These are phyloP conservation scores for Cephaloascus albidus DNA, from an alignment of 805 yeast species.

Conservation along the genomic window DNA sequence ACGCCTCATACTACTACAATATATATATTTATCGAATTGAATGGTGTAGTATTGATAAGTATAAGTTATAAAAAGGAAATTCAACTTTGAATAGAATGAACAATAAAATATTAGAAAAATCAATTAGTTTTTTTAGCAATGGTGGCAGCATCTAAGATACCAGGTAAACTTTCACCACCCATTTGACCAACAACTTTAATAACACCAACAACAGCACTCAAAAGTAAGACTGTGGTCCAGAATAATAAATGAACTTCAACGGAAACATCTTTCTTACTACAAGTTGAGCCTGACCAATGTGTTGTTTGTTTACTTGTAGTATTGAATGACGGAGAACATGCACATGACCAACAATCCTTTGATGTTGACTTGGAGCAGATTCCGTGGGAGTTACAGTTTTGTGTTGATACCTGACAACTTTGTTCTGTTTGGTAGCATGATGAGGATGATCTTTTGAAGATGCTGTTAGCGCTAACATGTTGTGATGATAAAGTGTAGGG, in stretches of 20 bases:
- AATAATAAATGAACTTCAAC: constrained; percentile 58
- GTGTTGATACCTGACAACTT: constrained; percentile 35
- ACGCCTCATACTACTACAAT: too few relatives aligned
- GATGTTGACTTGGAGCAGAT: constrained; percentile 26
- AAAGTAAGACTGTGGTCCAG: constrained; percentile 50
- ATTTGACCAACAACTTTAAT: constrained; percentile 41
- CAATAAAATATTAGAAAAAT: not conserved
- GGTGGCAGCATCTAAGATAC: constrained; percentile 56
- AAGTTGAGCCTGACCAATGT: constrained; percentile 48
- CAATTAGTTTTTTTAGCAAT: constrained; percentile 23
- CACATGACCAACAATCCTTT: constrained; percentile 39
- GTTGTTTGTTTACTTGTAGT: constrained; percentile 34
- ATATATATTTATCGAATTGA: too few relatives aligned
- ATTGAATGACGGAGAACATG: constrained; percentile 35
- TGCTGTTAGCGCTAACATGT: not conserved
- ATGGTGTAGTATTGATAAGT: too few relatives aligned
- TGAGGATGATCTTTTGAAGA: constrained; percentile 1
- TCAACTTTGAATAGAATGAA: too few relatives aligned
- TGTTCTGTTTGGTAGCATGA: constrained; percentile 33
- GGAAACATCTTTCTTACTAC: constrained; percentile 61
- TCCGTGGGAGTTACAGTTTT: constrained; percentile 47
- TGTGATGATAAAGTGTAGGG: not conserved
- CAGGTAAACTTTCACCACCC: constrained; percentile 60
- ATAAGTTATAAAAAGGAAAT: too few relatives aligned
- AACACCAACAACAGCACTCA: constrained; percentile 37